phyloP scores from a whole-genome alignment of 768 basidiomycete genomes.

The Suillus subluteus region DNA sequence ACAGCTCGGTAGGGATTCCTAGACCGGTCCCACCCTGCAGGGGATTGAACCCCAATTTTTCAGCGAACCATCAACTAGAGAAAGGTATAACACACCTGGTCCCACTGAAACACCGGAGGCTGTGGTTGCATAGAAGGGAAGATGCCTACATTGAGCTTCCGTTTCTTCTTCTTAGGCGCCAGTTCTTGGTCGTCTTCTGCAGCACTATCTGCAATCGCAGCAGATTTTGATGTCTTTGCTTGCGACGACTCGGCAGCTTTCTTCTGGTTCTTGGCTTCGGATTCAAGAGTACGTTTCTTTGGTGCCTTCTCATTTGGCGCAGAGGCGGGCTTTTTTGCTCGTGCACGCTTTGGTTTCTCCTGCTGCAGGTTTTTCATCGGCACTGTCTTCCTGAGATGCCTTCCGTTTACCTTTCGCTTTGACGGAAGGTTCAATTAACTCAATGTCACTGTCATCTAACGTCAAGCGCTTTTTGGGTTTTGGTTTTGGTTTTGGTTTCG shows the following conservation, averaged over 20 bases:
- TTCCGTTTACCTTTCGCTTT: slow-evolving; percentile 47
- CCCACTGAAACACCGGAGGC: slow-evolving; percentile 48
- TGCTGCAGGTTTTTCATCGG: slow-evolving; percentile 19
- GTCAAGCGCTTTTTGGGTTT: slow-evolving; percentile 18
- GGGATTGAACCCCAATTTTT: background rate
- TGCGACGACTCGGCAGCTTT: slow-evolving; percentile 21
- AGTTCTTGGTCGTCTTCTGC: slow-evolving; percentile 25
- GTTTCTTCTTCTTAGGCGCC: slow-evolving; percentile 65
- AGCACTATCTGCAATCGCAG: slow-evolving; percentile 22
- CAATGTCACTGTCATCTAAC: slow-evolving; percentile 35
- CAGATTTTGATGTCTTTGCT: slow-evolving; percentile 18
- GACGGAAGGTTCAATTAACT: slow-evolving; percentile 28
- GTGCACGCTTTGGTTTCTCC: slow-evolving; percentile 30
- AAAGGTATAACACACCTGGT: slow-evolving; percentile 37
- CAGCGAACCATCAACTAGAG: slow-evolving; percentile 3
- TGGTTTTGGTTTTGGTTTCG: slow-evolving; percentile 23
- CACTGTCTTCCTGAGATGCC: slow-evolving; percentile 27
- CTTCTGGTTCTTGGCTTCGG: slow-evolving; percentile 23
- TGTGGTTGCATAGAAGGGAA: slow-evolving; percentile 20
- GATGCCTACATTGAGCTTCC: slow-evolving; percentile 67
- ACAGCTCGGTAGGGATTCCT: slow-evolving; percentile 67
- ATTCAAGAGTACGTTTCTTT: slow-evolving; percentile 22
- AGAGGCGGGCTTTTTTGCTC: slow-evolving; percentile 27
- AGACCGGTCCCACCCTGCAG: slow-evolving; percentile 46
- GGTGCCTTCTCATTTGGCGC: slow-evolving; percentile 20